Percentiles rank a stretch among this genome's conserved stretches.
phyloP scores from a whole-genome alignment of 768 basidiomycete species.

The Rhodosporidiobolus odoratus region DNA sequence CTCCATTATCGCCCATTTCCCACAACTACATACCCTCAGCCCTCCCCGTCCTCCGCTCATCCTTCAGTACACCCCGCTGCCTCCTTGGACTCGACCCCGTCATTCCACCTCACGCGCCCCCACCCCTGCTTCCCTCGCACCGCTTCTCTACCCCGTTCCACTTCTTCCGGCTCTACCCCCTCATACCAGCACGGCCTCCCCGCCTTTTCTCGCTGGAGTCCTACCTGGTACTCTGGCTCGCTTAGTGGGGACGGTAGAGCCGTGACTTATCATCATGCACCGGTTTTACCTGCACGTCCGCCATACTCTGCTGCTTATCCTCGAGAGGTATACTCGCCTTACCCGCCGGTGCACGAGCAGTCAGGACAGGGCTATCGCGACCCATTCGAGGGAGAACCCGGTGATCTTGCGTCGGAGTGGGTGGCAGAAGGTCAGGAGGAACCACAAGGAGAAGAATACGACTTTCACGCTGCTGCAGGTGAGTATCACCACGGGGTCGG shows the following conservation, averaged over 20 bases:
- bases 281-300: no score
- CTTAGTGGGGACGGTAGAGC: background rate
- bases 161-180: background rate
- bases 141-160: background rate
- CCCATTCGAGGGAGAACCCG: no score
- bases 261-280: background rate
- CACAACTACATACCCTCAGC: background rate
- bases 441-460: no score
- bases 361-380: no score
- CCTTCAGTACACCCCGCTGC: background rate
- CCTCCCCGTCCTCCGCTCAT: background rate
- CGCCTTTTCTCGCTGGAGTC: slow-evolving; percentile 6
- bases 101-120: background rate
- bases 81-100: background rate
- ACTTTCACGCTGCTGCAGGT: background rate
- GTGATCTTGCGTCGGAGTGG: no score
- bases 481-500: slow-evolving; percentile 17
- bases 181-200: background rate
- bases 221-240: background rate
- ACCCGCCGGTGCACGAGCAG: no score
- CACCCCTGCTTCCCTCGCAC: no score
- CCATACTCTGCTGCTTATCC: no score
- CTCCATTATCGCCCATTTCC: no score
- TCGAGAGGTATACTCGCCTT: no score
- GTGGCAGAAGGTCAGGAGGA: no score